Evolutionary conservation across 306 rosid genomes (phyloP).

Genomic region (Dryas alaskensis): DNA sequence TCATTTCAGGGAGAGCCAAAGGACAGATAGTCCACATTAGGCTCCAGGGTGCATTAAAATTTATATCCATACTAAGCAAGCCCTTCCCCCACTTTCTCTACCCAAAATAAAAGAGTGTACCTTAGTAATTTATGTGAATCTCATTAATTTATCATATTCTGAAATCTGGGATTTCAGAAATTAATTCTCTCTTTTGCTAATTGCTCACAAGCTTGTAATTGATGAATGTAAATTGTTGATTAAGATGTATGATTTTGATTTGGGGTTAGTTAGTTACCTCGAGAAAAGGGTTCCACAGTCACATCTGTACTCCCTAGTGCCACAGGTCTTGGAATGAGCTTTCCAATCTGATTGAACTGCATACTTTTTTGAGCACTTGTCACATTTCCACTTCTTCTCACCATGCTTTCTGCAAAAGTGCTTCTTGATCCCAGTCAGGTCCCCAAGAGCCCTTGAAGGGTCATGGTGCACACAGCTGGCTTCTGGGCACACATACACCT

Average conservation of each 20-base stretch:
- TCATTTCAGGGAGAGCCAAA: background rate
- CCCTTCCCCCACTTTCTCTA: background rate
- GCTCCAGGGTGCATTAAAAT: background rate
- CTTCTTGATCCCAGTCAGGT: constrained; percentile 92
- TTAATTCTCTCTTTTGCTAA: background rate
- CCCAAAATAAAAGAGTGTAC: too few species aligned
- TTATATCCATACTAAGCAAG: background rate
- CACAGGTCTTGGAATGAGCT: constrained; percentile 96
- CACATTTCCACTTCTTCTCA: constrained; percentile 99
- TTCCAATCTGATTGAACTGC: constrained; percentile 99
- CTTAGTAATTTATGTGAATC: too few species aligned
- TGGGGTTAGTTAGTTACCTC: constrained; percentile 49
- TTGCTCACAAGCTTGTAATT: background rate
- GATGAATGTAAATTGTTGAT: background rate
- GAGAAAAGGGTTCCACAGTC: constrained; percentile 99
- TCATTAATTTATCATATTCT: background rate
- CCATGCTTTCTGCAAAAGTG: constrained; percentile 96
- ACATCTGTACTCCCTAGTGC: constrained; percentile 94
- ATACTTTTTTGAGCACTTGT: constrained; percentile 83
- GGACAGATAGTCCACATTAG: constrained; percentile 17
- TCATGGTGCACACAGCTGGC: constrained; percentile 79
- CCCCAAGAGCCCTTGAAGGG: constrained; percentile 91
- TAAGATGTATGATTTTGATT: background rate
- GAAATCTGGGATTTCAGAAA: background rate
- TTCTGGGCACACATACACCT: constrained; percentile 94